These are phyloP conservation scores for Tylopilus subfusipes DNA, from an alignment of 768 basidiomycete species.

Conservation along the genomic window DNA sequence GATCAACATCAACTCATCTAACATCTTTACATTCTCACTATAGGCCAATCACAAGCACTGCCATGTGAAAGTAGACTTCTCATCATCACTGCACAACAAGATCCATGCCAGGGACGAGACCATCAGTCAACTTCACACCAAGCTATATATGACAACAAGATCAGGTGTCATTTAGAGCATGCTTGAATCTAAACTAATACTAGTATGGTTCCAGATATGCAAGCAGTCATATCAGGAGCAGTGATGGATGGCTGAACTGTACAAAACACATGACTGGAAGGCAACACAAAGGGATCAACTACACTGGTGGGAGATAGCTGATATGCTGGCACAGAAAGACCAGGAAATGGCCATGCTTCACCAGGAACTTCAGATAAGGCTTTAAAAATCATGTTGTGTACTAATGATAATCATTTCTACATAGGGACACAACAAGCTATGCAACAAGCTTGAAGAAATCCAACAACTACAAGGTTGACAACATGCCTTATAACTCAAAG, in stretches of 20 bases:
- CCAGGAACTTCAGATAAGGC: not conserved
- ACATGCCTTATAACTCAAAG: not conserved
- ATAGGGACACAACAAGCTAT: not conserved
- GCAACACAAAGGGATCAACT: not conserved
- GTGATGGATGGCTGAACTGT: not conserved
- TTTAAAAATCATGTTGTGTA: not conserved
- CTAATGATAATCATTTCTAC: not conserved
- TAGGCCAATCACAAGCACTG: not conserved
- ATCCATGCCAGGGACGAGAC: not conserved
- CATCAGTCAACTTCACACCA: not conserved
- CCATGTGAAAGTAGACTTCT: not conserved
- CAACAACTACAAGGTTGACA: not conserved
- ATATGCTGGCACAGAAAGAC: not conserved
- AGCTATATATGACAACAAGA: not conserved
- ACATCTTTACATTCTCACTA: too few relatives aligned
- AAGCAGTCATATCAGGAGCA: not conserved
- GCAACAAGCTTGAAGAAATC: not conserved
- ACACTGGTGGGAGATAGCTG: not conserved
- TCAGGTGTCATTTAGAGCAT: not conserved
- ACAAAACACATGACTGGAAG: not conserved
- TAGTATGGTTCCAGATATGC: not conserved
- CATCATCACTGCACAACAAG: not conserved
- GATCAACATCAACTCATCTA: too few relatives aligned
- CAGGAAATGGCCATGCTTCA: not conserved
- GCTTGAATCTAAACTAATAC: not conserved